phyloP scores from a whole-genome alignment of 177 flowering plant species.

The Tripterygium wilfordii region DNA sequence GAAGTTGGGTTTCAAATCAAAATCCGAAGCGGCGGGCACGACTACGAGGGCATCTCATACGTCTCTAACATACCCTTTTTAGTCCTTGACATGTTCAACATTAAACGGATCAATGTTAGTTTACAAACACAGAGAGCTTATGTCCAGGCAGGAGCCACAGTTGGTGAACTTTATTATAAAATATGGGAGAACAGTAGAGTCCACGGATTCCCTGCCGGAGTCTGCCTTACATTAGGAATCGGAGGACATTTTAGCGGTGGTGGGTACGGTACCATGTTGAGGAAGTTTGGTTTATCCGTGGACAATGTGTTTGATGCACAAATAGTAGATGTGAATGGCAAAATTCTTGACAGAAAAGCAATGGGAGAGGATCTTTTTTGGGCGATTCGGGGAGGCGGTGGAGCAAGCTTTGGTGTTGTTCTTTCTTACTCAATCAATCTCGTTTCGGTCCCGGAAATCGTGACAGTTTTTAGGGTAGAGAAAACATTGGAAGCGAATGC shows the following conservation, averaged over 20 bases:
- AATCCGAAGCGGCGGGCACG: slow-evolving; percentile 37
- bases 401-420: slow-evolving; percentile 29
- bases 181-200: slow-evolving; percentile 6
- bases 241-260: slow-evolving; percentile 31
- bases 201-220: slow-evolving; percentile 23
- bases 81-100: slow-evolving; percentile 19
- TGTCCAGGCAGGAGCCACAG: slow-evolving; percentile 20
- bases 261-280: slow-evolving; percentile 21
- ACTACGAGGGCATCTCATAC: slow-evolving; percentile 29
- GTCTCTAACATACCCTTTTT: slow-evolving; percentile 15
- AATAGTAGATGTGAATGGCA: slow-evolving; percentile 18
- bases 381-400: slow-evolving; percentile 34
- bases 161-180: slow-evolving; percentile 21
- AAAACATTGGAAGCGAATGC: slow-evolving; percentile 8
- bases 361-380: slow-evolving; percentile 38
- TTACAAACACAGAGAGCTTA: slow-evolving; percentile 10
- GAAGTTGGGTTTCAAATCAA: slow-evolving; percentile 13
- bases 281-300: slow-evolving; percentile 21
- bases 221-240: slow-evolving; percentile 22
- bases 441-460: slow-evolving; percentile 19
- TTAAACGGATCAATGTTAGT: slow-evolving; percentile 10
- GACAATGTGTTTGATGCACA: slow-evolving; percentile 22
- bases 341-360: slow-evolving; percentile 12
- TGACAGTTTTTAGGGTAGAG: slow-evolving; percentile 19
- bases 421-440: slow-evolving; percentile 13